Conservation (phyloP, 1,139 yeast genomes). For the Geotrichum macrosporum region DNA sequence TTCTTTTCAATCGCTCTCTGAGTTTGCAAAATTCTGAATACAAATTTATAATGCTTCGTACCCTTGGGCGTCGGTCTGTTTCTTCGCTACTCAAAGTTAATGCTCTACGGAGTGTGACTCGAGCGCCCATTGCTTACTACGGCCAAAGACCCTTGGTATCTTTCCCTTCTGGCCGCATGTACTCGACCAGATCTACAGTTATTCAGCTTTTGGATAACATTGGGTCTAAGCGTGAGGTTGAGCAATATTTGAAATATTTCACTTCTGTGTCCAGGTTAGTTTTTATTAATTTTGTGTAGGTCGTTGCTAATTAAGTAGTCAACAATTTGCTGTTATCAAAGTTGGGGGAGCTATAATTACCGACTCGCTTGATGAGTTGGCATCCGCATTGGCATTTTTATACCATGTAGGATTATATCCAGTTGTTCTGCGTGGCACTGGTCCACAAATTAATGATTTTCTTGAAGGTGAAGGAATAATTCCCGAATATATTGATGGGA, state of each 20-base stretch:
- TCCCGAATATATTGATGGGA: slow-evolving; percentile 94
- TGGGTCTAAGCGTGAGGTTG: slow-evolving; percentile 96
- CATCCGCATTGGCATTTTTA: slow-evolving; percentile 89
- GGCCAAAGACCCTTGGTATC: background rate
- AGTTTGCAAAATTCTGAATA: background rate
- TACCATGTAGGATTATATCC: slow-evolving; percentile 98
- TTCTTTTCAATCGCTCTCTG: background rate
- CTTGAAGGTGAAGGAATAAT: slow-evolving; percentile 92
- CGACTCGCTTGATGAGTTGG: slow-evolving; percentile 85
- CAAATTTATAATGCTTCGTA: slow-evolving; percentile 17
- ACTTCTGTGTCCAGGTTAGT: slow-evolving; percentile 61
- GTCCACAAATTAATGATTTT: slow-evolving; percentile 95
- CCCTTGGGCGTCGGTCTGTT: slow-evolving; percentile 18
- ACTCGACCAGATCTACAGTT: slow-evolving; percentile 86
- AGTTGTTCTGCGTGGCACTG: slow-evolving; percentile 95
- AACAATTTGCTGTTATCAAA: slow-evolving; percentile 96
- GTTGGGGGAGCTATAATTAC: slow-evolving; percentile 99
- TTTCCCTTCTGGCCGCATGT: slow-evolving; percentile 13
- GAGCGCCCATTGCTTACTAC: slow-evolving; percentile 6
- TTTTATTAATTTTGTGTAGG: background rate
- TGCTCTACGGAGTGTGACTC: slow-evolving; percentile 11
- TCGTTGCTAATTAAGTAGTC: slow-evolving; percentile 50
- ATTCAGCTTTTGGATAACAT: slow-evolving; percentile 91
- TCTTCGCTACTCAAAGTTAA: slow-evolving; percentile 14
- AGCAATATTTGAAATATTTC: slow-evolving; percentile 91